phyloP scores from a whole-genome alignment of 2,329 filamentous ascomycete genomes.

The Beauveria brongniartii region DNA sequence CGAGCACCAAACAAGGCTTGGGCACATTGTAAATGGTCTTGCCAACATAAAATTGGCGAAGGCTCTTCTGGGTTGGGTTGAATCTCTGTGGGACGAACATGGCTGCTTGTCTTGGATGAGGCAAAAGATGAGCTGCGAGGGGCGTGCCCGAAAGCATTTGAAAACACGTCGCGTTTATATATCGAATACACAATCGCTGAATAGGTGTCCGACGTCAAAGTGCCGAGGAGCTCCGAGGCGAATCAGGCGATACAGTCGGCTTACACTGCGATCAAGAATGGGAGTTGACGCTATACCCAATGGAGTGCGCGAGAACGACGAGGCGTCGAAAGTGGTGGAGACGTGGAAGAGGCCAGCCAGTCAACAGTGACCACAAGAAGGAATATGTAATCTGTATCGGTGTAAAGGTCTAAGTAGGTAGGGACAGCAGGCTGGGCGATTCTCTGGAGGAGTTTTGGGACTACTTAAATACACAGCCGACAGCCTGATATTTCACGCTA shows the following conservation, averaged over 20 bases:
- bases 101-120: neutral
- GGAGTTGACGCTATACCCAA: slow-evolving; percentile 9
- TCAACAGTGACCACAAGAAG: neutral
- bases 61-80: slow-evolving; percentile 8
- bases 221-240: neutral
- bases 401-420: neutral
- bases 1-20: slow-evolving; percentile 48
- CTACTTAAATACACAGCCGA: neutral
- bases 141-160: neutral
- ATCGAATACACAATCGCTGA: neutral
- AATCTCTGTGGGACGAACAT: slow-evolving; percentile 19
- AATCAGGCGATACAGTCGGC: neutral
- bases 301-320: slow-evolving; percentile 12
- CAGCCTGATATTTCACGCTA: neutral
- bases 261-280: neutral
- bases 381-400: neutral
- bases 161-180: neutral
- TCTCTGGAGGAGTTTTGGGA: neutral
- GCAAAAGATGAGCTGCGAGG: neutral
- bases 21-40: slow-evolving; percentile 29
- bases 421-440: neutral
- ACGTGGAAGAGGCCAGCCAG: neutral
- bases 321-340: neutral
- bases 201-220: too few relatives aligned
- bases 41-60: slow-evolving; percentile 21